Percentiles rank a stretch among this genome's conserved stretches.
phyloP scores from a whole-genome alignment of 2,329 filamentous ascomycete genomes.

The Talaromyces albobiverticillius region DNA sequence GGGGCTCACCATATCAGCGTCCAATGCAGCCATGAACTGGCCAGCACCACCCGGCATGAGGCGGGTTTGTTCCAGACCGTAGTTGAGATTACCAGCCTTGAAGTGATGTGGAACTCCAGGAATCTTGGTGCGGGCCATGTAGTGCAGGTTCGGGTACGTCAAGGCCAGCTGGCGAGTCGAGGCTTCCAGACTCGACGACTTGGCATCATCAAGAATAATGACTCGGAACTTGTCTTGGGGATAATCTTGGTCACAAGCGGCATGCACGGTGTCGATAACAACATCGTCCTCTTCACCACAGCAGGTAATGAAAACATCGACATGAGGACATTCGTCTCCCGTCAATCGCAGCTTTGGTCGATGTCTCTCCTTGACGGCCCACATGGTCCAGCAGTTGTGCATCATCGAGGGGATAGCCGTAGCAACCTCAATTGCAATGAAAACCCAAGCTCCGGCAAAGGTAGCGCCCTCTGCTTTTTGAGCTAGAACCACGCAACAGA shows the following conservation, averaged over 20 bases:
- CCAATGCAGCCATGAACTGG: conserved; percentile 61
- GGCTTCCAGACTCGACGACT: conserved; percentile 30
- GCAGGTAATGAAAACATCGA: conserved; percentile 45
- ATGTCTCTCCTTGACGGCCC: conserved; percentile 54
- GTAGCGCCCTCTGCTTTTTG: conserved; percentile 41
- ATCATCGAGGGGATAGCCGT: conserved; percentile 54
- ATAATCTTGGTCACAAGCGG: conserved; percentile 40
- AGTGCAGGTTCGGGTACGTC: conserved; percentile 39
- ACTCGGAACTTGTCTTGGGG: conserved; percentile 36
- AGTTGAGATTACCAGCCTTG: conserved; percentile 65
- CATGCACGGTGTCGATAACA: conserved; percentile 40
- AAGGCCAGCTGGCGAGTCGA: conserved; percentile 33
- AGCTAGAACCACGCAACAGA: conserved; percentile 53
- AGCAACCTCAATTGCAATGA: conserved; percentile 55
- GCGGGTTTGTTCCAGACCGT: conserved; percentile 52
- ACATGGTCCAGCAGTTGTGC: conserved; percentile 59
- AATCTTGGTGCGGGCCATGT: conserved; percentile 43
- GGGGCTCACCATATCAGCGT: conserved; percentile 58
- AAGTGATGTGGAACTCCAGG: conserved; percentile 49
- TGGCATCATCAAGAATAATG: conserved; percentile 41
- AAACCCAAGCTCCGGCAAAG: conserved; percentile 56
- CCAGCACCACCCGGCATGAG: conserved; percentile 55
- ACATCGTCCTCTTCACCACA: conserved; percentile 44
- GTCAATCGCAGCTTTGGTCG: conserved; percentile 48
- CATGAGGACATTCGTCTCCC: conserved; percentile 34